phyloP scores from a whole-genome alignment of 768 basidiomycete species.

The Podaxis pistillaris region DNA sequence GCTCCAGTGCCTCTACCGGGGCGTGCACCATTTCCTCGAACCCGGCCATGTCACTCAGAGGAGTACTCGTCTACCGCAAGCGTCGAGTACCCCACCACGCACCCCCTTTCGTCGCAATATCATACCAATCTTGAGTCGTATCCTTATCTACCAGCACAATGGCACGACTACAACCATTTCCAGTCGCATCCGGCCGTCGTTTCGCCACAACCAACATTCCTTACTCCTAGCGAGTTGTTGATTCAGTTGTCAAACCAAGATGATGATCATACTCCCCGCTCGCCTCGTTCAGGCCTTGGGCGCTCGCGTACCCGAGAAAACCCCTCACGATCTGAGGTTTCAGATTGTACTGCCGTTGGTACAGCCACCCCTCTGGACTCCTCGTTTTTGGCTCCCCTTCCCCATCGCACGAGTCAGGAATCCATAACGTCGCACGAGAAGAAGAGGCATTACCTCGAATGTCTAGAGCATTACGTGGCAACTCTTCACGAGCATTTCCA shows the following conservation, averaged over 20 bases:
- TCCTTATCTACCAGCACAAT: not conserved
- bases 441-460: conserved; percentile 71
- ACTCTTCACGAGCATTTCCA: conserved; percentile 63
- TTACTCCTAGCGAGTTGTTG: conserved; percentile 65
- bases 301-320: conserved; percentile 36
- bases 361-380: not conserved
- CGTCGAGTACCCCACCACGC: not conserved
- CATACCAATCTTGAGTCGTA: not conserved
- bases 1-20: conserved; percentile 7
- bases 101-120: not conserved
- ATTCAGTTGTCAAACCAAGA: conserved; percentile 34
- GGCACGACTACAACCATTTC: not conserved
- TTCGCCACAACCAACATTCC: conserved; percentile 40
- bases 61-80: not conserved
- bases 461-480: conserved; percentile 66
- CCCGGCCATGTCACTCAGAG: not conserved
- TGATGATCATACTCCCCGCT: not conserved
- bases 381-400: not conserved
- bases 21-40: not conserved
- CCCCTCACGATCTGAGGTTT: conserved; percentile 64
- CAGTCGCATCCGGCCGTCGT: not conserved
- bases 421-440: conserved; percentile 80
- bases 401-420: conserved; percentile 39
- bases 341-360: not conserved
- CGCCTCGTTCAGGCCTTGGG: conserved; percentile 5